Evolutionary conservation across 495 filamentous ascomycete genomes (phyloP).

Genomic region (Aspergillus funiculosus): DNA sequence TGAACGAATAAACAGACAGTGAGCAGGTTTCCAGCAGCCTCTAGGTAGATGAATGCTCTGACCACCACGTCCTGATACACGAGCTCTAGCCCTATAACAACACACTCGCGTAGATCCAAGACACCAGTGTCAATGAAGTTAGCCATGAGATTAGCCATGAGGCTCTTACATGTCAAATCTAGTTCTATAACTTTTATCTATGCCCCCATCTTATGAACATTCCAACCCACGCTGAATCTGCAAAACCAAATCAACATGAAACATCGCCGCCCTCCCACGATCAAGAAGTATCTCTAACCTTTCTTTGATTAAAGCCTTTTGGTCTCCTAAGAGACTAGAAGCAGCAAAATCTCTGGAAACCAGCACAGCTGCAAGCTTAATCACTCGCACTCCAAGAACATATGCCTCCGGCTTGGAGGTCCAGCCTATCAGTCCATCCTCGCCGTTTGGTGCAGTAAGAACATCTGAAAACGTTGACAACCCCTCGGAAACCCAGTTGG

Average conservation of each 20-base stretch:
- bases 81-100: too few species aligned
- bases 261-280: slow-evolving; percentile 20
- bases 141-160: too few species aligned
- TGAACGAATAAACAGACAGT: too few species aligned
- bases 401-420: slow-evolving; percentile 66
- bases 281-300: slow-evolving; percentile 22
- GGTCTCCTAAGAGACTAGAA: slow-evolving; percentile 23
- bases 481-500: slow-evolving; percentile 54
- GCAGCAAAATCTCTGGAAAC: slow-evolving; percentile 36
- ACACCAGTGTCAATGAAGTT: too few species aligned
- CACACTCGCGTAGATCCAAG: too few species aligned
- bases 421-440: slow-evolving; percentile 68
- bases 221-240: slow-evolving; percentile 28
- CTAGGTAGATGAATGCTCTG: too few species aligned
- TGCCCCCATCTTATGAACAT: slow-evolving; percentile 6
- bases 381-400: slow-evolving; percentile 56
- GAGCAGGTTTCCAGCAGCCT: too few species aligned
- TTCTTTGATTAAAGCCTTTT: slow-evolving; percentile 16
- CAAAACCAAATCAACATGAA: slow-evolving; percentile 34
- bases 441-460: slow-evolving; percentile 14
- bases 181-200: slow-evolving; percentile 15
- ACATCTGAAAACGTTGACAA: slow-evolving; percentile 43
- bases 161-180: too few species aligned
- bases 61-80: too few species aligned
- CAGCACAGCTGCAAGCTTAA: slow-evolving; percentile 37